A percentile compares a stretch with the other conserved stretches of the same genome.
Evolutionary conservation across 305 asterid genomes (phyloP).

Genomic region (Vinca major): DNA sequence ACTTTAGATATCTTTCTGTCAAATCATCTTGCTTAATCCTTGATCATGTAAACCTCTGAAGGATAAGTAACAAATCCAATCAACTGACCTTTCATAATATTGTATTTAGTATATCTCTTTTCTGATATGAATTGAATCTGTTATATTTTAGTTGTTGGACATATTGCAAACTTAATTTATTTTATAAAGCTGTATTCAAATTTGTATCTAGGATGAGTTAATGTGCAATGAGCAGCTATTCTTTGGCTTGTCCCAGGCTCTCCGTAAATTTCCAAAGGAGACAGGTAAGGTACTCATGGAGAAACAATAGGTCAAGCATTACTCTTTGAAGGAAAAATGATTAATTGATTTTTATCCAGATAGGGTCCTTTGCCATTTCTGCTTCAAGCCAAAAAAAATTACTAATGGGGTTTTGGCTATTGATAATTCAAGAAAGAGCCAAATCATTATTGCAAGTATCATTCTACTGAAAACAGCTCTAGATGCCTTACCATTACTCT

Average conservation of each 20-base stretch:
- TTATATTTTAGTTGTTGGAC: conserved; percentile 5
- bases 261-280: conserved; percentile 91
- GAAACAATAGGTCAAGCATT: conserved; percentile 13
- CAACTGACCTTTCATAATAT: neutral
- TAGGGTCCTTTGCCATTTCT: conserved; percentile 95
- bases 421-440: conserved; percentile 71
- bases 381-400: conserved; percentile 89
- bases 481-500: conserved; percentile 84
- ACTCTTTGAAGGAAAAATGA: conserved; percentile 12
- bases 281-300: conserved; percentile 42
- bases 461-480: conserved; percentile 88
- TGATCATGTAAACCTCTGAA: neutral
- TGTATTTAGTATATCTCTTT: neutral
- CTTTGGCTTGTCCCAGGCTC: conserved; percentile 96
- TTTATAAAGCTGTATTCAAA: conserved; percentile 1
- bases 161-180: neutral
- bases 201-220: conserved; percentile 68
- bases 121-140: neutral
- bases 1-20: neutral
- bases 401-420: conserved; percentile 56
- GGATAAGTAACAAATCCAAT: neutral
- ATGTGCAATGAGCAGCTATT: conserved; percentile 91
- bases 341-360: conserved; percentile 40
- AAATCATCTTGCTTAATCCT: neutral
- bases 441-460: conserved; percentile 74